Evolutionary conservation across 2,329 filamentous ascomycete genomes (phyloP), one percentile per base, ranked within the genome.

Genomic region (Diaporthe velutina): DNA sequence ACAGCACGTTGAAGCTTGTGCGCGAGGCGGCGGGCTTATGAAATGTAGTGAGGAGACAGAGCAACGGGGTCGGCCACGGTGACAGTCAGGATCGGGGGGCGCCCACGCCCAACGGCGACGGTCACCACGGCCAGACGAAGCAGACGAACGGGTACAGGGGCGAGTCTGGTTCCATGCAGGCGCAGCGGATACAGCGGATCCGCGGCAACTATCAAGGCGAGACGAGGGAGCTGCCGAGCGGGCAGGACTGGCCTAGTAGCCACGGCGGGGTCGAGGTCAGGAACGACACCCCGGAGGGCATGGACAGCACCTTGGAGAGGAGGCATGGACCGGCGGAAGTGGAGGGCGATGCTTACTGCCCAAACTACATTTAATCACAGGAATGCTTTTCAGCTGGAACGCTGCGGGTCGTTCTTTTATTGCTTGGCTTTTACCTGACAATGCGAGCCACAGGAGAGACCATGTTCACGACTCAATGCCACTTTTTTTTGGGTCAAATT

Each of bases 21-120:
- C 55, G 70, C 13, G 75, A 76, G 52, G 73, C 75, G 10, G 55
- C 70, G 8, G 67, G 45, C 12, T 67, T 67, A 52, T 67, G 61
- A 67, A 15, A 28, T 0, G 2, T 67, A 67, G 13, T 52, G 45
- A 67, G 22, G 33, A 66, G 42, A 25, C 45, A 73, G 28, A 50
- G 50, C 12, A 54, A 67, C 40, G 52, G 48, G 22, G 33, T 1
- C 9, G 17, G 50, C 6, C 19, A 42, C 12, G 22, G 19, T 0
- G 35, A 2, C 2, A 2, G 15, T 33, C 30, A 33, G 4, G 10
- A 9, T 17, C 10, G 2, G 19, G 9, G 25, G 1, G 9, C 22
- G 8, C 48, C n/a, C 22, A 25, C 13, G 48, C 22, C n/a, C 12
- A 54, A 54, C 12, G 25, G 42, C 38, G 30, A 52, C 28, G 28